Evolutionary conservation across 257 asterid species (phyloP).

Genomic region (Marsdenia floribunda): DNA sequence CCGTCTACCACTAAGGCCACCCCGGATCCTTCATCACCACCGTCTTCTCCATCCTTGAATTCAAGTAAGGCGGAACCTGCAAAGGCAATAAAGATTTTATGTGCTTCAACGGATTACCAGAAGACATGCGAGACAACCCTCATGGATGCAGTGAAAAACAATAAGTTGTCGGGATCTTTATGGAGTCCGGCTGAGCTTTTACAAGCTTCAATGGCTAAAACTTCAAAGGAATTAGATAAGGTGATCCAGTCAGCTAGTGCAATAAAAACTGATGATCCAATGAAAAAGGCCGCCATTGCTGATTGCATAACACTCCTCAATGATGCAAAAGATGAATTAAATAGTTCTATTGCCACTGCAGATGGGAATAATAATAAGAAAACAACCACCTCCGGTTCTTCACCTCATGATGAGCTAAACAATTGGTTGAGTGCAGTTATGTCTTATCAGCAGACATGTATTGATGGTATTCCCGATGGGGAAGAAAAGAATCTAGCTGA

Average conservation of each 20-base stretch:
- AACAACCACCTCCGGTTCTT: conserved; percentile 12
- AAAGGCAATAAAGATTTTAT: conserved; percentile 45
- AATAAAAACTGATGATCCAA: conserved; percentile 40
- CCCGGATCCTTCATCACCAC: neutral
- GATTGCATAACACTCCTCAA: conserved; percentile 50
- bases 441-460: conserved; percentile 72
- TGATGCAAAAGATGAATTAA: conserved; percentile 70
- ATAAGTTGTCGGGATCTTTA: conserved; percentile 22
- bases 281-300: conserved; percentile 45
- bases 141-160: conserved; percentile 27
- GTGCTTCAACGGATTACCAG: conserved; percentile 56
- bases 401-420: conserved; percentile 34
- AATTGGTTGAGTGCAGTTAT: conserved; percentile 83
- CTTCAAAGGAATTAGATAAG: conserved; percentile 37
- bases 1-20: neutral
- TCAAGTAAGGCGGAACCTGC: conserved; percentile 7
- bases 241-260: conserved; percentile 27
- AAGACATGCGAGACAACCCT: conserved; percentile 57
- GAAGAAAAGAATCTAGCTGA: conserved; percentile 34
- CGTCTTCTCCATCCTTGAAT: neutral
- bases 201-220: conserved; percentile 46
- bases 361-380: conserved; percentile 20
- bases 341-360: conserved; percentile 37
- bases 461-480: conserved; percentile 75
- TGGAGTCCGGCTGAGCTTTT: conserved; percentile 39